These are phyloP conservation scores for Phytophthora cajani DNA, from an alignment of 352 stramenopile genomes.

Conservation along the genomic window DNA sequence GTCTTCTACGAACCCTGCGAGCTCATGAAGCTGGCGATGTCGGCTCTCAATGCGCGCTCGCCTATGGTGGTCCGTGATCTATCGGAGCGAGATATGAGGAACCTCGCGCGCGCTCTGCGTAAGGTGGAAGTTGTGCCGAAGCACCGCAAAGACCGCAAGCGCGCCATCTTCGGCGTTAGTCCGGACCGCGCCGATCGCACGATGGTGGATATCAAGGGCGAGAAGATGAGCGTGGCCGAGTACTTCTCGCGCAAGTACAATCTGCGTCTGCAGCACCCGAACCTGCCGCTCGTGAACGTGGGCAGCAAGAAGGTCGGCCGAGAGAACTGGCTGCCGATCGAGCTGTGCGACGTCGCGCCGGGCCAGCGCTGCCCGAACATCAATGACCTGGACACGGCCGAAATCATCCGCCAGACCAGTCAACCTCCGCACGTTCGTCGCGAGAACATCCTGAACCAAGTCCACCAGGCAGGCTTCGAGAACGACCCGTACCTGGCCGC, in stretches of 20 bases:
- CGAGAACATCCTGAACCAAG: constrained; percentile 57
- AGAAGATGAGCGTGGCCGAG: constrained; percentile 49
- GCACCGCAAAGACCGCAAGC: constrained; percentile 62
- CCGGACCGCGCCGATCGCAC: constrained; percentile 41
- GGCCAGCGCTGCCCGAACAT: constrained; percentile 76
- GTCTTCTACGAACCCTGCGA: constrained; percentile 65
- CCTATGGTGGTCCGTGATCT: constrained; percentile 38
- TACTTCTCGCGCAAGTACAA: constrained; percentile 71
- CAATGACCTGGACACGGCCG: constrained; percentile 79
- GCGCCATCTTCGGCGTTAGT: constrained; percentile 58
- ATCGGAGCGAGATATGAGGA: constrained; percentile 40
- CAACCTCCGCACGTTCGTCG: constrained; percentile 46
- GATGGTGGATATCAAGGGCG: constrained; percentile 63
- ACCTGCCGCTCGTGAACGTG: constrained; percentile 76
- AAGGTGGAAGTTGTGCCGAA: constrained; percentile 59
- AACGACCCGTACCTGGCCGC: constrained; percentile 67
- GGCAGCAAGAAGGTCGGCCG: constrained; percentile 49
- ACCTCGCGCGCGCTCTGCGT: constrained; percentile 41
- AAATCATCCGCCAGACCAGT: constrained; percentile 78
- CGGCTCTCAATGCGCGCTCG: constrained; percentile 40
- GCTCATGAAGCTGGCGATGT: constrained; percentile 56
- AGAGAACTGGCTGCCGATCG: constrained; percentile 78
- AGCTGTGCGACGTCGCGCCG: constrained; percentile 73
- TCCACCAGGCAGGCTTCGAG: constrained; percentile 68
- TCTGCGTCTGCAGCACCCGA: constrained; percentile 54